Conservation (phyloP, 208 protist species). For the Porcisia deanei region DNA sequence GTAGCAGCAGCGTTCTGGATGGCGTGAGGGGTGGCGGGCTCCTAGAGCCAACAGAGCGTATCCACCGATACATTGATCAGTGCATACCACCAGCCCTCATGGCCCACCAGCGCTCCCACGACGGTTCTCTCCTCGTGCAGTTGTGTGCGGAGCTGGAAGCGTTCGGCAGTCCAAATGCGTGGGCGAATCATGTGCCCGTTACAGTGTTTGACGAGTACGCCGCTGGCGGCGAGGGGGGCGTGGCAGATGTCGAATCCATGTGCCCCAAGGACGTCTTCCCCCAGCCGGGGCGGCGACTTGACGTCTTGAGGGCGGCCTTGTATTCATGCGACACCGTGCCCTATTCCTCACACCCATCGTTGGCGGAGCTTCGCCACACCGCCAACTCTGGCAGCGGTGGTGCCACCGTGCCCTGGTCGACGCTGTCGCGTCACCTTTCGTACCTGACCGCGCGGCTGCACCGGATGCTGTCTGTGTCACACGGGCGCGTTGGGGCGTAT, state of each 20-base stretch:
- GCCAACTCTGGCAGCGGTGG: neutral
- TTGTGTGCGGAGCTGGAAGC: constrained; percentile 21
- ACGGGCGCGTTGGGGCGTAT: constrained; percentile 13
- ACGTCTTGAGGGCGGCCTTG: neutral
- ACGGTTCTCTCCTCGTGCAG: constrained; percentile 11
- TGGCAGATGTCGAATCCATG: neutral
- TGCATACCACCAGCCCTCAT: constrained; percentile 21
- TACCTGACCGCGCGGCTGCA: constrained; percentile 17
- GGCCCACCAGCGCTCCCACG: constrained; percentile 18
- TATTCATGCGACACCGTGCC: constrained; percentile 18
- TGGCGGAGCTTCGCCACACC: constrained; percentile 2
- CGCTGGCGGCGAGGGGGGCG: neutral
- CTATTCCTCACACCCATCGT: neutral
- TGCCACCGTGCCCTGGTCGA: constrained; percentile 12
- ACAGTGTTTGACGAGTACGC: constrained; percentile 8
- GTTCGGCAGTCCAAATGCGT: constrained; percentile 14
- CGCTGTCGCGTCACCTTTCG: constrained; percentile 19
- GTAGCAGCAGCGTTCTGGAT: neutral
- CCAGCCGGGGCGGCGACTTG: neutral
- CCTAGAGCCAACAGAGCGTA: constrained; percentile 17
- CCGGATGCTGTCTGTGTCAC: constrained; percentile 13
- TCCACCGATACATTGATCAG: constrained; percentile 31
- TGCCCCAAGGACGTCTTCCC: neutral
- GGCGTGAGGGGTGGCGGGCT: neutral
- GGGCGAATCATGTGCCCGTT: constrained; percentile 7